These are phyloP conservation scores for Flaveria linearis DNA, from an alignment of 129 eudicot genomes.

Conservation along the genomic window DNA sequence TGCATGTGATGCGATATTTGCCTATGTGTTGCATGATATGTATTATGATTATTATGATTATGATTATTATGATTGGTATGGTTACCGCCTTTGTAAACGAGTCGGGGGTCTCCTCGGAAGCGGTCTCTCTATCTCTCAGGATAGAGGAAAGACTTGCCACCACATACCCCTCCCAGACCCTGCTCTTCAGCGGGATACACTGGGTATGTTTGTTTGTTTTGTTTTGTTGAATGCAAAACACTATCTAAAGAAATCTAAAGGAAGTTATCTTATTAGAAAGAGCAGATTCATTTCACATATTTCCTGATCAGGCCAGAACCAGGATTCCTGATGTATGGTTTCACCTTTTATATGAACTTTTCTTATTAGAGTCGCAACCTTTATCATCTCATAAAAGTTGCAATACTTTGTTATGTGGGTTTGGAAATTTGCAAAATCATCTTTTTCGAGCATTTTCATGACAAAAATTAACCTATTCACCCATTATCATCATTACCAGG, in stretches of 20 bases:
- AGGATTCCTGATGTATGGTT: conserved; percentile 8
- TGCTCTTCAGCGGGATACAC: too few relatives aligned
- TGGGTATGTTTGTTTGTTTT: too few relatives aligned
- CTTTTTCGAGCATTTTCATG: not conserved
- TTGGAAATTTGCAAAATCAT: conserved; percentile 16
- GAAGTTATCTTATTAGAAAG: conserved; percentile 6
- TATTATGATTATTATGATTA: too few relatives aligned
- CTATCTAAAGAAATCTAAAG: conserved; percentile 5
- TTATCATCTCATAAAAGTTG: not conserved
- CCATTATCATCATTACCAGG: conserved; percentile 13
- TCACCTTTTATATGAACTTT: conserved; percentile 23
- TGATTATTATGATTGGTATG: too few relatives aligned
- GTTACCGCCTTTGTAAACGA: too few relatives aligned
- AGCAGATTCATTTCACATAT: conserved; percentile 15
- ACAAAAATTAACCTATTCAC: not conserved
- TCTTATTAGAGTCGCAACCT: conserved; percentile 9
- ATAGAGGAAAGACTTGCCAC: too few relatives aligned
- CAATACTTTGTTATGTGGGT: not conserved
- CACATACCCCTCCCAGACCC: too few relatives aligned
- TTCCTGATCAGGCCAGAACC: conserved; percentile 24
- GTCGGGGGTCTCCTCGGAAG: too few relatives aligned
- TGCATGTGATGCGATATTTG: too few relatives aligned
- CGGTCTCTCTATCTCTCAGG: too few relatives aligned
- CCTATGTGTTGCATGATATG: too few relatives aligned
- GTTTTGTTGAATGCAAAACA: too few relatives aligned